Percentiles rank a stretch among this genome's conserved stretches.
These are phyloP conservation scores for Mycena floridula DNA, from an alignment of 768 basidiomycete genomes.

Conservation along the genomic window DNA sequence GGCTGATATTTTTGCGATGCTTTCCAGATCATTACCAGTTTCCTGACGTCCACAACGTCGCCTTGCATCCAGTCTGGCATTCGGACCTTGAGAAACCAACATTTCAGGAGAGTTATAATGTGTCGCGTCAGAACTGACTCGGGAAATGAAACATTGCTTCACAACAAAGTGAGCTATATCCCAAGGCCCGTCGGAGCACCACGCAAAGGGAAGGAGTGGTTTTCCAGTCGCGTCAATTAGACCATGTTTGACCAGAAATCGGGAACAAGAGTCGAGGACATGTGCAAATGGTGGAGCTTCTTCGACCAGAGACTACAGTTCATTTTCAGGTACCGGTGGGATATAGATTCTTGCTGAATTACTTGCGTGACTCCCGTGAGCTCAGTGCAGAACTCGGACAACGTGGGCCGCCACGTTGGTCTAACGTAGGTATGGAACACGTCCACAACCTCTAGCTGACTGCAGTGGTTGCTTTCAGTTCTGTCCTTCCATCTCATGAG, in stretches of 20 bases:
- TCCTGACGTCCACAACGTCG: slow-evolving; percentile 72
- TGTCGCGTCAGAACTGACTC: slow-evolving; percentile 34
- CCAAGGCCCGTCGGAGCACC: slow-evolving; percentile 82
- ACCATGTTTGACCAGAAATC: slow-evolving; percentile 66
- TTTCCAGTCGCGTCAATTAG: slow-evolving; percentile 60
- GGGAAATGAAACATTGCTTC: slow-evolving; percentile 87
- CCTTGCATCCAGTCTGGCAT: slow-evolving; percentile 73
- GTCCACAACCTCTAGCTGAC: slow-evolving; percentile 59
- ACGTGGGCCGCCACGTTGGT: slow-evolving; percentile 79
- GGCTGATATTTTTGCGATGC: slow-evolving; percentile 14
- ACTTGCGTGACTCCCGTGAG: slow-evolving; percentile 95
- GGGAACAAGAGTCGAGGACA: slow-evolving; percentile 55
- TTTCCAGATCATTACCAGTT: slow-evolving; percentile 46
- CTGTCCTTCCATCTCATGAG: slow-evolving; percentile 78
- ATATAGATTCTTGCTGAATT: too few relatives aligned
- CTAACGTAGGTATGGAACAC: slow-evolving; percentile 86
- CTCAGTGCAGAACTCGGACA: slow-evolving; percentile 79
- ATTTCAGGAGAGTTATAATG: background rate
- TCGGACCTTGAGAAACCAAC: slow-evolving; percentile 34
- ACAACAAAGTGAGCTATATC: slow-evolving; percentile 82
- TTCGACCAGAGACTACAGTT: slow-evolving; percentile 65
- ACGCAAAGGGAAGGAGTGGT: slow-evolving; percentile 60
- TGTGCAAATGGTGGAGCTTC: slow-evolving; percentile 67
- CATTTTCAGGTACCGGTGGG: too few relatives aligned
- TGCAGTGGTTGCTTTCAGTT: slow-evolving; percentile 41